These are phyloP conservation scores for Rhodotorula sp. DNA, from an alignment of 1,284 basidiomycete genomes.

Conservation along the genomic window DNA sequence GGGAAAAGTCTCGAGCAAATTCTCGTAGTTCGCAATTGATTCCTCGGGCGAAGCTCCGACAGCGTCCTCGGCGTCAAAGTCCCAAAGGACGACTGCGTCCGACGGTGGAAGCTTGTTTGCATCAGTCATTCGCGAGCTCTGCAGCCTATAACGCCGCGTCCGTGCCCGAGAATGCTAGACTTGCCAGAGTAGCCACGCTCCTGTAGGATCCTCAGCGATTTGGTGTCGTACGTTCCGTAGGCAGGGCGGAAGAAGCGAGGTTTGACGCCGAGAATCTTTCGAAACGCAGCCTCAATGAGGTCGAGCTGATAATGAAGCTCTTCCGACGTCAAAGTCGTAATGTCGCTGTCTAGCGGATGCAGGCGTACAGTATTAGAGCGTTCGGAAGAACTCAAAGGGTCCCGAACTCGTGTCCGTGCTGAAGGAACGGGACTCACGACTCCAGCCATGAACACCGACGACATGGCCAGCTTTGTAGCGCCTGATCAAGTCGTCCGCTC, in stretches of 20 bases:
- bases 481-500: conserved; percentile 31
- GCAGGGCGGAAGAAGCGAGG: conserved; percentile 43
- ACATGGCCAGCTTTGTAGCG: conserved; percentile 45
- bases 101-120: too few relatives aligned
- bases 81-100: conserved; percentile 38
- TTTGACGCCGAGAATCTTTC: conserved; percentile 47
- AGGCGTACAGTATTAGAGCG: conserved; percentile 12
- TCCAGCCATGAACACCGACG: conserved; percentile 45
- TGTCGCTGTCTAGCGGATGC: conserved; percentile 38
- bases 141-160: neutral
- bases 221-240: conserved; percentile 38
- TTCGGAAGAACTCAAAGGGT: too few relatives aligned
- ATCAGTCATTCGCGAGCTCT: neutral
- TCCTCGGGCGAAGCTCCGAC: conserved; percentile 18
- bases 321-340: conserved; percentile 36
- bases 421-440: conserved; percentile 17
- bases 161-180: neutral
- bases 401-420: too few relatives aligned
- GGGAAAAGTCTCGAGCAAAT: conserved; percentile 11
- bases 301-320: conserved; percentile 42
- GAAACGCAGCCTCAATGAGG: conserved; percentile 39
- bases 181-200: conserved; percentile 43
- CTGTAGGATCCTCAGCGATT: conserved; percentile 38
- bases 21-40: conserved; percentile 25
- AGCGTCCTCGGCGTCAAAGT: conserved; percentile 42